These are phyloP conservation scores for Alternaria incomplexa DNA, from an alignment of 2,329 filamentous ascomycete genomes.

Conservation along the genomic window DNA sequence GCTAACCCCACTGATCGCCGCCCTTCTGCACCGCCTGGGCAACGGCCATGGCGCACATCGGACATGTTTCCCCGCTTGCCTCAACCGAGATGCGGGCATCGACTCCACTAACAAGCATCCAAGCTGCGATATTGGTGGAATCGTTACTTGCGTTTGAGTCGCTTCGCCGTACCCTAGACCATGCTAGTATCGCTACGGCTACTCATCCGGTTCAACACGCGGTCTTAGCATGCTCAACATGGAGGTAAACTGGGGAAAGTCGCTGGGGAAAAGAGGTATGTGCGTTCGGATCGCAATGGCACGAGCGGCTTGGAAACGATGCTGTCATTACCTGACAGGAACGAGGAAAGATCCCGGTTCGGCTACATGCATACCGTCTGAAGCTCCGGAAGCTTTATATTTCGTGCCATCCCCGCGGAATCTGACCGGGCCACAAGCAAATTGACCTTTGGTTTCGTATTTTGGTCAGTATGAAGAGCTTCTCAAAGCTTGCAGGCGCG, in stretches of 20 bases:
- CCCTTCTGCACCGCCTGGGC: constrained; percentile 1
- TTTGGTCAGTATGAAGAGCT: constrained; percentile 24
- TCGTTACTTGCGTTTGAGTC: neutral
- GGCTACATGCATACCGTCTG: neutral
- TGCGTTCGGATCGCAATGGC: constrained; percentile 15
- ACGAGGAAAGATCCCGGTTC: constrained; percentile 4
- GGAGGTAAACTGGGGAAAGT: constrained; percentile 5
- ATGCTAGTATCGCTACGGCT: neutral
- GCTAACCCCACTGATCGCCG: constrained; percentile 25
- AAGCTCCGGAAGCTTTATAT: neutral
- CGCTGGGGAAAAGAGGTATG: neutral
- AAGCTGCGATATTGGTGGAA: constrained; percentile 11
- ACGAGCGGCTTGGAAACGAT: constrained; percentile 7
- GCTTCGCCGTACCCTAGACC: neutral
- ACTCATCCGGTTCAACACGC: constrained; percentile 1
- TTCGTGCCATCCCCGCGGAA: neutral
- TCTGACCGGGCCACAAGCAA: neutral
- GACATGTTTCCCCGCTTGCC: constrained; percentile 12
- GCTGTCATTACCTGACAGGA: constrained; percentile 14
- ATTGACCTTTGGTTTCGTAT: constrained; percentile 1
- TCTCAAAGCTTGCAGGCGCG: constrained; percentile 22
- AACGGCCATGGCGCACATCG: constrained; percentile 20
- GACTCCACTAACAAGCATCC: constrained; percentile 3
- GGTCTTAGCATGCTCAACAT: neutral
- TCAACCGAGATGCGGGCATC: constrained; percentile 8